phyloP scores from a whole-genome alignment of 306 rosid genomes.

The Castanopsis chinensis region DNA sequence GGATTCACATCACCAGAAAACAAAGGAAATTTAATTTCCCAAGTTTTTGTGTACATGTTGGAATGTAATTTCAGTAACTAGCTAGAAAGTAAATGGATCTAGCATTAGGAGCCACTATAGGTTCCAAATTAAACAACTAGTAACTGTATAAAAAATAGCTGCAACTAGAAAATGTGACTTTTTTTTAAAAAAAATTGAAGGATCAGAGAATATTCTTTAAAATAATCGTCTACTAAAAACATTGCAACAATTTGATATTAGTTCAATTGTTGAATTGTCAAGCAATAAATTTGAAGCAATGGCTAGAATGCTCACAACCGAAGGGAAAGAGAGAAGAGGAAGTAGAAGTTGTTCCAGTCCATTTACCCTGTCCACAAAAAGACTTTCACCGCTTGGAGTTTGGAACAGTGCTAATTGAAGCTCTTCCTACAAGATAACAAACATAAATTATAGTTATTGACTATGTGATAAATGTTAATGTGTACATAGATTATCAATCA shows the following conservation, averaged over 20 bases:
- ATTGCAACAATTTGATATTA: not conserved
- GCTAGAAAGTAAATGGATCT: too few species aligned
- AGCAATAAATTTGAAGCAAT: constrained; percentile 10
- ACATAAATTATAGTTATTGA: not conserved
- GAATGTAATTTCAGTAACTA: not conserved
- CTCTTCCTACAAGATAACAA: too few species aligned
- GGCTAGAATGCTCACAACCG: not conserved
- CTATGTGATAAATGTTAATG: not conserved
- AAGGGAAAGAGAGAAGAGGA: not conserved
- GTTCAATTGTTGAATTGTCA: not conserved
- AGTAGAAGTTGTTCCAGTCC: not conserved
- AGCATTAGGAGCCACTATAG: not conserved
- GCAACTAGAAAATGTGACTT: not conserved
- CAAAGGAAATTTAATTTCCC: not conserved
- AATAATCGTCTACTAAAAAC: not conserved
- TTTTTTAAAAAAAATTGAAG: not conserved
- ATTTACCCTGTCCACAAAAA: constrained; percentile 69
- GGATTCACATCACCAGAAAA: not conserved
- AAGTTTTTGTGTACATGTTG: not conserved
- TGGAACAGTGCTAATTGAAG: constrained; percentile 49
- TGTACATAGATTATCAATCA: not conserved
- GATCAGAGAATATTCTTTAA: not conserved
- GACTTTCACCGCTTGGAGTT: constrained; percentile 51
- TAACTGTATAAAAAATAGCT: not conserved
- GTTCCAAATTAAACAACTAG: not conserved